These are phyloP conservation scores for Colletotrichum zoysiae DNA, from an alignment of 2,329 filamentous ascomycete species.

Conservation along the genomic window DNA sequence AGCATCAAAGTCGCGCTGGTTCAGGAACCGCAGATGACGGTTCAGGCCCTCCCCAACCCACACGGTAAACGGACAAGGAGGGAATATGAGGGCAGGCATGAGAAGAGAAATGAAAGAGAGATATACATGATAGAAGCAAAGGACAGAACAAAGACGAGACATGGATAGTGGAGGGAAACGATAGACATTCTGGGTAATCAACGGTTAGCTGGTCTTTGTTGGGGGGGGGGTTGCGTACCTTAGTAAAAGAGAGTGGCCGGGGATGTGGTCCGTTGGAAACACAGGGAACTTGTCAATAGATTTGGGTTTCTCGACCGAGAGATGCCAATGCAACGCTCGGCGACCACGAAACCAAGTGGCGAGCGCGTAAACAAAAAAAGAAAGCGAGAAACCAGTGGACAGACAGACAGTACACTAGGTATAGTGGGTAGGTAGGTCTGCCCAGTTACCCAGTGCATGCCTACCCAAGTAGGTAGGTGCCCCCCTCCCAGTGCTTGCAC, in stretches of 20 bases:
- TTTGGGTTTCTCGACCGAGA: neutral
- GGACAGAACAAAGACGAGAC: neutral
- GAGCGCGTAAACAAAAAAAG: neutral
- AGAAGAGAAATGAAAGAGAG: neutral
- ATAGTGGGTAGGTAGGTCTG: too few species aligned
- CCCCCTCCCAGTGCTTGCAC: neutral
- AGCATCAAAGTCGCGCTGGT: constrained; percentile 13
- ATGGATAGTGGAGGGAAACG: neutral
- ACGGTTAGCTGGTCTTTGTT: neutral
- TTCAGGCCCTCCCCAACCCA: constrained; percentile 13
- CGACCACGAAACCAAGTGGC: neutral
- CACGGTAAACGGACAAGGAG: neutral
- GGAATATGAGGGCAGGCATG: neutral
- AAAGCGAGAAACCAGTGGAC: neutral
- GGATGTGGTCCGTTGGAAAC: neutral
- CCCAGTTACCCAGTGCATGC: neutral
- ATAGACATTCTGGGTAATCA: neutral
- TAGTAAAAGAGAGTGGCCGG: neutral
- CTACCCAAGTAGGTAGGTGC: neutral
- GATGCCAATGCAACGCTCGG: neutral
- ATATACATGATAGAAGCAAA: neutral
- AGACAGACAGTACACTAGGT: too few species aligned
- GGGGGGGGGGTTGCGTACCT: neutral
- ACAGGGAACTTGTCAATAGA: neutral
- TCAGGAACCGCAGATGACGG: constrained; percentile 8